Base-by-base conservation (phyloP, 495 filamentous ascomycete species). In the Lasiosphaeriaceae sp. region DNA sequence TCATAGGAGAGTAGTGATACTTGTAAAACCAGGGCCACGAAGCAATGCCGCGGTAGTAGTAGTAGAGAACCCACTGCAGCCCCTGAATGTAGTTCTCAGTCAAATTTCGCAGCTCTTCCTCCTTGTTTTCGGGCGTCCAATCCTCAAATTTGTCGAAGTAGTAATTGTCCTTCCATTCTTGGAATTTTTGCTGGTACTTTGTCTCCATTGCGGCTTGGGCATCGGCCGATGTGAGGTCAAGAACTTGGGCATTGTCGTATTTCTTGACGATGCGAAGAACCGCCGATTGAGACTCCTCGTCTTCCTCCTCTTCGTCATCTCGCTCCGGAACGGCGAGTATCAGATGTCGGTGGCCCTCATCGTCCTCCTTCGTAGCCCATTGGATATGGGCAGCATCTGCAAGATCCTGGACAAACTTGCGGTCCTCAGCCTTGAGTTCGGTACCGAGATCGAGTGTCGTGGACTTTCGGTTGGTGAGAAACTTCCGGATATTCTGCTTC, bases 1-100 rank as follows among this genome's bases (percentile, higher is more conserved):
- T 97, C 90, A 96, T 96, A 9, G 95, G 95, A 4, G 95, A 87
- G 71, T 97, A 99, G 72, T 99, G 95, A 66, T 96, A 99, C 34
- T 76, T 72, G 72, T 97, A 99, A 72, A 89, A 99, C 95, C 95
- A 99, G 22, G 94, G 89, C 95, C 95, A 99, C 49, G 92, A 97
- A 23, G 87, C 95, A 53, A 99, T 92, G 49, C 95, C 94, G 52
- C 88, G 86, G 68, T 99, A 97, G 68, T 99, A 99, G 74, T 98
- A 98, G 73, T 87, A 96, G 37, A 99, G 76, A 34, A 99, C 95
- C 95, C 95, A 99, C 66, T 99, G 95, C 50, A 99, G 74, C 24
- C 95, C 95, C 76, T 97, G 90, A 6, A 99, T 88, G 70, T 99
- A 99, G 74, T 97, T 99, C 73, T 96, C 90, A 1, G 90, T 85